Conservation (phyloP, 768 basidiomycete species). For the Gymnopilus junonius region DNA sequence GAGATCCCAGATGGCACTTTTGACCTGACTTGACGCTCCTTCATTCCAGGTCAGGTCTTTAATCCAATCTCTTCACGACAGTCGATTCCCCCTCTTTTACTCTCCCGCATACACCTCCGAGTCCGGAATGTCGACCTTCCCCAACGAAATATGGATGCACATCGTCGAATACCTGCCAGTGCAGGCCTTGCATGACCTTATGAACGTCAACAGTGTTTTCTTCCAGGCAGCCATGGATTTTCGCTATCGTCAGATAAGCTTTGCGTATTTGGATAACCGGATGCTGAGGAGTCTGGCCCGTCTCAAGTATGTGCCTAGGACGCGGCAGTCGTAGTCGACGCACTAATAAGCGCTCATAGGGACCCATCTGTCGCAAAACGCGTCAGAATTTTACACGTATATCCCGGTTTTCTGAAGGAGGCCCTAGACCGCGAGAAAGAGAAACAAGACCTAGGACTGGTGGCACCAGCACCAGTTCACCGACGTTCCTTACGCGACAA, state of each 20-base stretch:
- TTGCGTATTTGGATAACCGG: slow-evolving; percentile 49
- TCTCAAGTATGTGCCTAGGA: slow-evolving; percentile 34
- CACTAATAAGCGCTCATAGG: slow-evolving; percentile 27
- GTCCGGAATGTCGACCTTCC: slow-evolving; percentile 25
- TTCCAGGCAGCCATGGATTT: slow-evolving; percentile 48
- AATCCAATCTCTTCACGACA: slow-evolving; percentile 9
- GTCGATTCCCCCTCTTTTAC: slow-evolving; percentile 3
- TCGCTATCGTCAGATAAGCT: slow-evolving; percentile 52
- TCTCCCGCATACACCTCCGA: slow-evolving; percentile 4
- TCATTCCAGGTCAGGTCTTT: slow-evolving; percentile 4
- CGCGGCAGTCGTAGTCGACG: neutral
- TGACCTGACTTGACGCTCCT: slow-evolving; percentile 5
- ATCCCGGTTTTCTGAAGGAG: slow-evolving; percentile 53
- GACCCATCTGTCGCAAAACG: slow-evolving; percentile 52
- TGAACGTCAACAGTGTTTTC: slow-evolving; percentile 41
- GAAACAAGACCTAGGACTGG: slow-evolving; percentile 12
- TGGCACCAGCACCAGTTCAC: slow-evolving; percentile 12
- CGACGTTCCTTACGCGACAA: slow-evolving; percentile 33
- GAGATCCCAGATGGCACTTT: slow-evolving; percentile 12
- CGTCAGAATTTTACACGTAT: slow-evolving; percentile 51
- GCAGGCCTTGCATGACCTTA: slow-evolving; percentile 35
- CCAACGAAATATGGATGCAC: slow-evolving; percentile 41
- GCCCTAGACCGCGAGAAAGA: slow-evolving; percentile 32
- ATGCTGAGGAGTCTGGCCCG: slow-evolving; percentile 46
- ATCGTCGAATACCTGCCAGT: slow-evolving; percentile 39